Evolutionary conservation across 2,329 filamentous ascomycete genomes (phyloP), one percentile per base, ranked within the genome.

Genomic region (Bisporella sp.): DNA sequence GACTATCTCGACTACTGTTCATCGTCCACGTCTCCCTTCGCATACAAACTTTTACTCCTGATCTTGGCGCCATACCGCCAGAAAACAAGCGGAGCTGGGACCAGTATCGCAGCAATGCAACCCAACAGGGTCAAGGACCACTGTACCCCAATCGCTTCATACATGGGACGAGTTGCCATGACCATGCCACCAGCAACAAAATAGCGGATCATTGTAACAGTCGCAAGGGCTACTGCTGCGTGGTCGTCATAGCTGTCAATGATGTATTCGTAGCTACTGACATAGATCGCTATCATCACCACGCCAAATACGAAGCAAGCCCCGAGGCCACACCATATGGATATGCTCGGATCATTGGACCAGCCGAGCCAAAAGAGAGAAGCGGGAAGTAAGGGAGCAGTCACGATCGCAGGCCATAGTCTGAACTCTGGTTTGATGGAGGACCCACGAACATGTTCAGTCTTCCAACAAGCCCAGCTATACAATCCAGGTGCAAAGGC

Each of bases 291-390:
- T 5, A 68, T 65, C 44, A 74, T 64, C 0, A 66, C 68, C 37
- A 67, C 73, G 6, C 73, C 72, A n/a, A 75, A 72, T 0, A 73
- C 12, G 0, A 59, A 62, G 0, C 63, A 63, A 0, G 71, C 70
- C 0, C 69, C 53, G 1, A 75, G 65, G 5, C 64, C 63, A 1
- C 67, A 71, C 72, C 72, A 75, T 43, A 68, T 66, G 6, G 65
- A 49, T 11, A 57, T 52, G 12, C 32, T 41, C 2, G 68, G 39
- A 72, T 69, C 45, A 41, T 52, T 59, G 0, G 66, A 51, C 31
- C 56, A 59, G 2, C 53, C 57, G 49, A 59, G 52, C 57, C 57
- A 59, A 12, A 57, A 57, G 1, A 56, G n/a, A 12, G 41, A 46
- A 5, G 55, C 51, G 1, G 55, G 57, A 2, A 57, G 42, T 9